Percentiles rank a stretch among this genome's conserved stretches.
Conservation (phyloP, 495 filamentous ascomycete species). For the Staphylotrichum longicolle region DNA sequence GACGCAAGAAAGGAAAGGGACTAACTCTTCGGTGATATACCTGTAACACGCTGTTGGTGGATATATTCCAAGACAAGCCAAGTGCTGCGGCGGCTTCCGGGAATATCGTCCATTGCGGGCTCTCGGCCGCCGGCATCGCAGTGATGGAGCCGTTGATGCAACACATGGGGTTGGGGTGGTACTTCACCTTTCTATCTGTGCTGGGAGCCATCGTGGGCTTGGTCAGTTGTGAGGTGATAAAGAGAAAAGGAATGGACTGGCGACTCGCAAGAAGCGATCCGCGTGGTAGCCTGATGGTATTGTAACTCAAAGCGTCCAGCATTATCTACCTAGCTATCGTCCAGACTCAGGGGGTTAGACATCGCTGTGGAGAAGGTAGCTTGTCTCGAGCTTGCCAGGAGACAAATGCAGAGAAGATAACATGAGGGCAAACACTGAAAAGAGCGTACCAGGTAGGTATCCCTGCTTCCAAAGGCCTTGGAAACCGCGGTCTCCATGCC, state of each 20-base stretch:
- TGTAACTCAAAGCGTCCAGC: too few species aligned
- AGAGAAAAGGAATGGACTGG: neutral
- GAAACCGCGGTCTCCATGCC: too few species aligned
- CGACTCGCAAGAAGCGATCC: neutral
- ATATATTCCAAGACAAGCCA: neutral
- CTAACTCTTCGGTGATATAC: neutral
- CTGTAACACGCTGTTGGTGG: neutral
- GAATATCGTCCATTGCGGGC: neutral
- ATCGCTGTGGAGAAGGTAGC: too few species aligned
- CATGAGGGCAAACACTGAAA: too few species aligned
- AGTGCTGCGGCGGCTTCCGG: slow-evolving; percentile 1
- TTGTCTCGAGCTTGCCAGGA: too few species aligned
- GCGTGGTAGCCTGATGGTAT: too few species aligned
- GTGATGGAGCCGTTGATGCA: neutral
- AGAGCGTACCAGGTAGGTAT: too few species aligned
- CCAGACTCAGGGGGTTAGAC: too few species aligned
- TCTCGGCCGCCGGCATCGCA: neutral
- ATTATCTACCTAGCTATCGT: too few species aligned
- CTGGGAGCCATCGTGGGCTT: neutral
- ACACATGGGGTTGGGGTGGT: neutral
- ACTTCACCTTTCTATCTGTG: neutral
- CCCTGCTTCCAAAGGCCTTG: too few species aligned
- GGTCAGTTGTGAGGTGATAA: neutral
- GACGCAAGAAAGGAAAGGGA: neutral
- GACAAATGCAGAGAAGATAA: too few species aligned